Evolutionary conservation across 2,329 filamentous ascomycete genomes (phyloP).

Genomic region (Blastomyces parvus): DNA sequence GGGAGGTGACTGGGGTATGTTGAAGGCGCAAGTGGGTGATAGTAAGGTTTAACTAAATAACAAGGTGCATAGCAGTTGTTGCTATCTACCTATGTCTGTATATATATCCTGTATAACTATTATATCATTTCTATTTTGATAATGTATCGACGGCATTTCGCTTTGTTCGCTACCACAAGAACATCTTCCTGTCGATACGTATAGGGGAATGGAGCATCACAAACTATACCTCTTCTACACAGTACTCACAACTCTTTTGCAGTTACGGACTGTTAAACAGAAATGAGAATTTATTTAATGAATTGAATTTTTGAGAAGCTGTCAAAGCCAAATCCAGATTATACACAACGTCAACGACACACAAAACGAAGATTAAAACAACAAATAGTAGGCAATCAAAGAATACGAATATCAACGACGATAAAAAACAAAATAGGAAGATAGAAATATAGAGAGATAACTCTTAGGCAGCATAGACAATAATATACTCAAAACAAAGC

Average conservation of each 20-base stretch:
- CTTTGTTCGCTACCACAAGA: neutral
- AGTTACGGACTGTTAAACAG: neutral
- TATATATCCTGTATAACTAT: neutral
- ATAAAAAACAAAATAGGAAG: neutral
- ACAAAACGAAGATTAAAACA: conserved; percentile 1
- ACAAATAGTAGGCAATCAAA: neutral
- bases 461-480: neutral
- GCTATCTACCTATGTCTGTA: neutral
- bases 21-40: neutral
- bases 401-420: neutral
- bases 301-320: neutral
- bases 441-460: neutral
- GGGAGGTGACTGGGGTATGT: neutral
- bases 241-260: neutral
- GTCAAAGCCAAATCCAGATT: neutral
- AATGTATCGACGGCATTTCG: neutral
- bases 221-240: neutral
- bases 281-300: neutral
- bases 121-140: neutral
- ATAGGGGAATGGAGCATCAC: neutral
- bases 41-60: neutral
- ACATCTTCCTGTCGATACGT: neutral
- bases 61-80: neutral
- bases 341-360: neutral
- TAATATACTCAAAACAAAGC: conserved; percentile 11